A percentile compares a stretch with the other conserved stretches of the same genome.
Conservation (phyloP, 192 early-diverging fungal genomes). For the Dissophora globulifera region DNA sequence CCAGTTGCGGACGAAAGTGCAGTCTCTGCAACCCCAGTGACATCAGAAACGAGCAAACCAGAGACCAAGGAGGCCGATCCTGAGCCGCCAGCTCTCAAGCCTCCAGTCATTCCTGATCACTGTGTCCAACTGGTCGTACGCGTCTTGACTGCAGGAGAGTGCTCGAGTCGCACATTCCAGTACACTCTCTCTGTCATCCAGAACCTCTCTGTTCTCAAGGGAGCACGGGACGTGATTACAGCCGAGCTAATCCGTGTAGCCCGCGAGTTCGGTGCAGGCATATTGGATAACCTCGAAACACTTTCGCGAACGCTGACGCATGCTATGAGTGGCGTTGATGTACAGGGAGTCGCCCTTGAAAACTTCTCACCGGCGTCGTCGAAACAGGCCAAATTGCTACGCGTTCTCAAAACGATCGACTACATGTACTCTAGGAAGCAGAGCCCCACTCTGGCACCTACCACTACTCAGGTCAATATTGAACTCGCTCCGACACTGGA, state of each 20-base stretch:
- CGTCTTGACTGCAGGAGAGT: constrained; percentile 89
- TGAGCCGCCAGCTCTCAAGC: constrained; percentile 62
- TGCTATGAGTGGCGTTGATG: constrained; percentile 70
- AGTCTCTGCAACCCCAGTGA: too few relatives aligned
- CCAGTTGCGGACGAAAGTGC: too few relatives aligned
- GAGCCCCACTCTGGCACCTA: constrained; percentile 29
- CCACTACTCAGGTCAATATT: constrained; percentile 58
- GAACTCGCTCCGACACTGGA: constrained; percentile 55
- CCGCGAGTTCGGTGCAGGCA: constrained; percentile 71
- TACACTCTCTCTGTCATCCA: constrained; percentile 91
- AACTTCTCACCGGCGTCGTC: constrained; percentile 89
- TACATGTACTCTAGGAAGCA: constrained; percentile 77
- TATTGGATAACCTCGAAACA: constrained; percentile 75
- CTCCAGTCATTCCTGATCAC: constrained; percentile 84
- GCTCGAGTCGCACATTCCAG: constrained; percentile 94
- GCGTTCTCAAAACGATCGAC: constrained; percentile 95
- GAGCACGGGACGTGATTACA: constrained; percentile 78
- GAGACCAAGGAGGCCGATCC: constrained; percentile 33
- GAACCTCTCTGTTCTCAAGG: constrained; percentile 78
- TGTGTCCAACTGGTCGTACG: constrained; percentile 89
- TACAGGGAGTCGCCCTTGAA: constrained; percentile 77
- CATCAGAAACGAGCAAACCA: constrained; percentile 8
- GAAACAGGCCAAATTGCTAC: constrained; percentile 89
- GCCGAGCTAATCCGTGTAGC: constrained; percentile 81
- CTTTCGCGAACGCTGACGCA: constrained; percentile 68